Evolutionary conservation across 306 rosid genomes (phyloP), one percentile per base, ranked within the genome.

Genomic region (Vigna unguiculata): DNA sequence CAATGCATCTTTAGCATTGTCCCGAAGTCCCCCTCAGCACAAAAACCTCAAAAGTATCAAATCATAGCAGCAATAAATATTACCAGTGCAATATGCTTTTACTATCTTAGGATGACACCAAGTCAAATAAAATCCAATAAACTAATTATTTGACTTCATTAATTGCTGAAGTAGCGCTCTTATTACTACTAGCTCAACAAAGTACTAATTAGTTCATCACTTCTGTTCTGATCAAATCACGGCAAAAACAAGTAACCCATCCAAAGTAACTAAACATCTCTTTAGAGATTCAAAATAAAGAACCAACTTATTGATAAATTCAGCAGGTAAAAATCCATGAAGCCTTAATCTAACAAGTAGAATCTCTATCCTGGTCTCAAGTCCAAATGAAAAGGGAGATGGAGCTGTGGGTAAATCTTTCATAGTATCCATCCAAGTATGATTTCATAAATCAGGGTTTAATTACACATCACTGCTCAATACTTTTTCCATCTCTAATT

Each of bases 381-480:
- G 84, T 72, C 87, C 85, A 73, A 60, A 82, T 72, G 64, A 82
- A 84, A 64, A 80, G 88, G 85, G 82, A 75, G 81, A 71, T 71
- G 78, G 76, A 79, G 81, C 86, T 73, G 79, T 62, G 66, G 53
- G 45, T 28, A 71, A 30, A 51, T 54, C 89, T 81, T 82, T 81
- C 81, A 88, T 72, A 57, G 64, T 65, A 63, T 80, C 91, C 88
- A 72, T 49, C 83, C 86, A 84, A 36, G 68, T 49, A 69, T 28
- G 80, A 80, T 71, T 88, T 85, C 82, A 74, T 80, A 70, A 84
- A 82, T 69, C 76, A 83, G 79, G 82, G 58, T 71, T 81, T 72
- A 83, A 74, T 82, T 83, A 85, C 83, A 86, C 77, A 87, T 77
- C 84, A 83, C 84, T 55, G 78, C 88, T 87, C 72, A 82, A 75